These are phyloP conservation scores for Tuber umbilicatum DNA, from an alignment of 495 filamentous ascomycete species.

Conservation along the genomic window DNA sequence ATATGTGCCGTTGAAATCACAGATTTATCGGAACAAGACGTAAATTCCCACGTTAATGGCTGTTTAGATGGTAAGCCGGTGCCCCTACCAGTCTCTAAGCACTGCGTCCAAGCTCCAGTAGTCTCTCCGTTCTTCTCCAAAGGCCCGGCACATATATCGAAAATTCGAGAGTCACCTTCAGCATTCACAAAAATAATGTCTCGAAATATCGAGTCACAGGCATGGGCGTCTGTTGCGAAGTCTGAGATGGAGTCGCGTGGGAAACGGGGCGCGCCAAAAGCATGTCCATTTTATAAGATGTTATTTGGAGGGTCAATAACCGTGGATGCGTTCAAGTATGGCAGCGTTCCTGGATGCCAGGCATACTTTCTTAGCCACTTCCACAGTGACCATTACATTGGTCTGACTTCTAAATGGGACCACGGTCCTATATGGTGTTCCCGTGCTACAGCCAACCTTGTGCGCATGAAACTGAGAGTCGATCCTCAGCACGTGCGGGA, in stretches of 20 bases:
- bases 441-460: slow-evolving; percentile 80
- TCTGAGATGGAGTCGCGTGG: slow-evolving; percentile 69
- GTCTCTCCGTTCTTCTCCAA: slow-evolving; percentile 50
- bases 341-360: slow-evolving; percentile 80
- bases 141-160: slow-evolving; percentile 63
- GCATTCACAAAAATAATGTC: slow-evolving; percentile 92
- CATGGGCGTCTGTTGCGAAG: slow-evolving; percentile 82
- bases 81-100: slow-evolving; percentile 8
- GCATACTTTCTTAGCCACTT: slow-evolving; percentile 98
- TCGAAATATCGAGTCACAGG: slow-evolving; percentile 76
- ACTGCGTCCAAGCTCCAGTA: slow-evolving; percentile 40
- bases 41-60: slow-evolving; percentile 73
- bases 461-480: slow-evolving; percentile 76
- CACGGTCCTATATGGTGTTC: slow-evolving; percentile 98
- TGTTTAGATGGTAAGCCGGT: slow-evolving; percentile 72
- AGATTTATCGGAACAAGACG: slow-evolving; percentile 45
- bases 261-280: slow-evolving; percentile 82
- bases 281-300: slow-evolving; percentile 98
- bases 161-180: slow-evolving; percentile 61
- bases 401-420: slow-evolving; percentile 76
- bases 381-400: slow-evolving; percentile 95
- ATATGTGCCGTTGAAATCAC: slow-evolving; percentile 27
- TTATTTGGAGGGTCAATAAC: slow-evolving; percentile 84
- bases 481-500: slow-evolving; percentile 78
- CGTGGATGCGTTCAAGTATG: slow-evolving; percentile 95